Evolutionary conservation across 441 rosid species (phyloP), one percentile per base, ranked within the genome.

Genomic region (Daphne laureola): DNA sequence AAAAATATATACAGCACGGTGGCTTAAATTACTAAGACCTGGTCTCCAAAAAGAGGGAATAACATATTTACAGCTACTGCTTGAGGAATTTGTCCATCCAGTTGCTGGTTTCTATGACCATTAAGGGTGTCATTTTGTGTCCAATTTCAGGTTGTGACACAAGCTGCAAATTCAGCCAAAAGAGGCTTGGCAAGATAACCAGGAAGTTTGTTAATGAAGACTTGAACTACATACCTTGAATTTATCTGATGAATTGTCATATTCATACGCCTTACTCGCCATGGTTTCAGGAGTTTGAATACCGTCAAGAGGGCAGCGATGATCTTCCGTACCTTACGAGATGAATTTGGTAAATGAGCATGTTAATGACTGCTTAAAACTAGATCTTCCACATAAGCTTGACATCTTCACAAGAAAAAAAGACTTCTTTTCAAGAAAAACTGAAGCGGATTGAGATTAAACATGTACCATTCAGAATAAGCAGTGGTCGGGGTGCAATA

Each of bases 41-140:
- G 38, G 9, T 31, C 11, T 31, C 11, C 3, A 21, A 8, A 11
- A 17, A 51, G 31, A 57, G 54, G 13, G 54, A 41, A 27, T 13
- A 36, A 12, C 12, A 0, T 40, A 53, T 17, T 17, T 6, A 7
- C 1, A 35, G 18, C 67, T 56, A 70, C 49, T 59, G n/a, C 78
- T 79, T 77, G 5, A 90, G 79, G 66, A 72, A 79, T 61, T 47
- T 75, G 58, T 90, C 95, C 23, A 93, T 75, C 96, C 93, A 90
- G 35, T 87, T 90, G 27, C 96, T 85, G 4, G 95, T 79, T 77
- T 85, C 78, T 71, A 76, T 87, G 47, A 93, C 90, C 99, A 83
- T 93, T 12, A 63, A 70, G 1, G 77, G 31, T 0, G 96, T 90
- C 89, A 82, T 72, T 49, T 58, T 79, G 59, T 90, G 99, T 43